Conservation (phyloP, 2,329 filamentous ascomycete species). For the Emmonsiellopsis sp. region DNA sequence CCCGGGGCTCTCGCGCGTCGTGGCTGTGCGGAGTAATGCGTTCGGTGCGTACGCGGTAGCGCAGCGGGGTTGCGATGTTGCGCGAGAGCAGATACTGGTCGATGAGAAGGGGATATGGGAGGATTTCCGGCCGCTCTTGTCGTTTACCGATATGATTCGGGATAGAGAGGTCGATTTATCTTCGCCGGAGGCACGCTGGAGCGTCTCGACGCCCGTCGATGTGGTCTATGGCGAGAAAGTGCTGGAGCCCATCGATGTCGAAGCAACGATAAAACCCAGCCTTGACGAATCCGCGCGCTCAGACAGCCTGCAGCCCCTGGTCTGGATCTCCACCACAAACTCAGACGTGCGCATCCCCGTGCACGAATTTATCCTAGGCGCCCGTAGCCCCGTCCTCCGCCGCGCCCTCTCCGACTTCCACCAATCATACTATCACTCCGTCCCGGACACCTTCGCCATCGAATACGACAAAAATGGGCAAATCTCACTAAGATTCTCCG, state of each 20-base stretch:
- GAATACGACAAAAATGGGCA: slow-evolving; percentile 42
- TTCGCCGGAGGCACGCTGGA: slow-evolving; percentile 12
- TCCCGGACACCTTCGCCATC: slow-evolving; percentile 54
- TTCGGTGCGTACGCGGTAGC: slow-evolving; percentile 86
- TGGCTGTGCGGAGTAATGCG: slow-evolving; percentile 74
- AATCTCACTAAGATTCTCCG: slow-evolving; percentile 54
- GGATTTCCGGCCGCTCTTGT: slow-evolving; percentile 60
- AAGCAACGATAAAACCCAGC: slow-evolving; percentile 22
- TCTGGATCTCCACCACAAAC: slow-evolving; percentile 44
- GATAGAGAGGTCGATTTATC: slow-evolving; percentile 24
- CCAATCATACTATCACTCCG: slow-evolving; percentile 43
- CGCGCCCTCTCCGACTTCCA: slow-evolving; percentile 51
- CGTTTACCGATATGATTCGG: slow-evolving; percentile 50
- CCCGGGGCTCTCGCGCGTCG: slow-evolving; percentile 74
- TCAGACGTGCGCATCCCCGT: slow-evolving; percentile 67
- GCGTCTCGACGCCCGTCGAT: background rate
- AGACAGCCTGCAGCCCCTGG: slow-evolving; percentile 18
- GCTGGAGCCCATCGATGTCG: slow-evolving; percentile 2
- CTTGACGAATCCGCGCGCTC: slow-evolving; percentile 16
- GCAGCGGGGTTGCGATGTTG: slow-evolving; percentile 73
- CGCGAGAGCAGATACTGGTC: slow-evolving; percentile 60
- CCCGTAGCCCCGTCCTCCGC: slow-evolving; percentile 61
- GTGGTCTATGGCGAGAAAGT: background rate
- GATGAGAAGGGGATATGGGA: slow-evolving; percentile 61
- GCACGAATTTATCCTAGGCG: slow-evolving; percentile 71